Evolutionary conservation across 1,139 yeast species (phyloP), one percentile per base, ranked within the genome.

Genomic region (Lodderomyces jiufengensis): DNA sequence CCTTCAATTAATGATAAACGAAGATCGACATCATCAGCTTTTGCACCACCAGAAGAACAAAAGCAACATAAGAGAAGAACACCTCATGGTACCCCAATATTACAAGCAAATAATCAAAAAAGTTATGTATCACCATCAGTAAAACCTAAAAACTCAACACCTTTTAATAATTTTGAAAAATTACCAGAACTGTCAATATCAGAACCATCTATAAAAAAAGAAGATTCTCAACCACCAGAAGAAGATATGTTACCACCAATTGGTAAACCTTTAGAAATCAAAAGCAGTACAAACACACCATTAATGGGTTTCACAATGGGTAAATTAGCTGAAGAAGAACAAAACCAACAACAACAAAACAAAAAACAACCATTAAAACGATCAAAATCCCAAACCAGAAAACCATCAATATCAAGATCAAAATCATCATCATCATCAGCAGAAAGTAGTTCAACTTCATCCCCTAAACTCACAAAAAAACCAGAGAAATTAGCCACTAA

Each of bases 271-370:
- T 25, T 44, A 5, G 45, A 37, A 31, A 42, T 35, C 14, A 42
- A 36, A 14, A 7, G 43, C 39, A 13, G n/a, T n/a, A n/a, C n/a
- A n/a, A 39, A 37, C 3, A 54, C 58, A 9, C 61, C 61, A 22
- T 40, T 70, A 41, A 70, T 70, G 76, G 73, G 75, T 2, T 70
- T 70, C 45, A 70, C 76, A 11, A 70, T 70, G 75, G 72, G 72
- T 9, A 52, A 67, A 31, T 52, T 70, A 38, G 74, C 73, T 2
- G 73, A 66, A 40, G 71, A 63, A 32, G 41, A 33, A 27, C 37
- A 32, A 23, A 18, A 34, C 10, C 34, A 21, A 9, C 25, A 13
- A 29, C 26, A n/a, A 24, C 10, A 28, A 28, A 16, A 28, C 13
- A 28, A 20, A 5, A 4, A 27, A 27, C 12, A 22, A 32, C 22